Conservation (phyloP, 2,329 filamentous ascomycete genomes). For the Decorospora gaudefroyi region DNA sequence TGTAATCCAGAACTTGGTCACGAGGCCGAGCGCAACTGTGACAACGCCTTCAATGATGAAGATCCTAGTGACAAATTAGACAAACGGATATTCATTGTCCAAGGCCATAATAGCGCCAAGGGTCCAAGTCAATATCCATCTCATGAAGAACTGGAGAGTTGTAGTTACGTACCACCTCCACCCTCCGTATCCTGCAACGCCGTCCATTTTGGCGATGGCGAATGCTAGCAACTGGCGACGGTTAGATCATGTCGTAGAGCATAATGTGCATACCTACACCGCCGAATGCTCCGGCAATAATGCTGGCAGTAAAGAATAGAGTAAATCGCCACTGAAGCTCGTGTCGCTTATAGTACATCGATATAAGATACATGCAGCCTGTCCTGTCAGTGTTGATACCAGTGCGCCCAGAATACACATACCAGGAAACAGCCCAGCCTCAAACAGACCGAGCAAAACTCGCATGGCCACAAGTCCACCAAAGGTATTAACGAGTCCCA, state of each 20-base stretch:
- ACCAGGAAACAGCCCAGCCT: conserved; percentile 46
- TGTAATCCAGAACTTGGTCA: conserved; percentile 57
- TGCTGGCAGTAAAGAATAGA: conserved; percentile 50
- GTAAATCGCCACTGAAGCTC: conserved; percentile 51
- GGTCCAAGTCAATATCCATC: neutral
- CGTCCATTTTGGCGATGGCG: conserved; percentile 65
- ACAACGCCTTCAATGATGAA: conserved; percentile 40
- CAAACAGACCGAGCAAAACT: conserved; percentile 46
- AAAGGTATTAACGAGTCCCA: conserved; percentile 55
- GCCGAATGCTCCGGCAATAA: conserved; percentile 50
- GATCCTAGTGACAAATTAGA: no score
- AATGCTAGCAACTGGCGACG: conserved; percentile 45
- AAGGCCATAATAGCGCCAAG: no score
- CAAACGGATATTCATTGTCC: no score
- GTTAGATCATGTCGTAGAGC: neutral
- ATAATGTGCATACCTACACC: conserved; percentile 33
- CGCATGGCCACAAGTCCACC: conserved; percentile 55
- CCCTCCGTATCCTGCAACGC: conserved; percentile 50
- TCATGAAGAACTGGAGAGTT: no score
- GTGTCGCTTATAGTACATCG: conserved; percentile 52
- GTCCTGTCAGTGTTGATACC: neutral
- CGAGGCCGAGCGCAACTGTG: conserved; percentile 47
- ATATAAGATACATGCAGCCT: conserved; percentile 42
- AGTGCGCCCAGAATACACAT: neutral
- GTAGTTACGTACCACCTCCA: conserved; percentile 28